A percentile compares a stretch with the other conserved stretches of the same genome.
Evolutionary conservation across 2,329 filamentous ascomycete genomes (phyloP).

Genomic region (Diaporthe sp.): DNA sequence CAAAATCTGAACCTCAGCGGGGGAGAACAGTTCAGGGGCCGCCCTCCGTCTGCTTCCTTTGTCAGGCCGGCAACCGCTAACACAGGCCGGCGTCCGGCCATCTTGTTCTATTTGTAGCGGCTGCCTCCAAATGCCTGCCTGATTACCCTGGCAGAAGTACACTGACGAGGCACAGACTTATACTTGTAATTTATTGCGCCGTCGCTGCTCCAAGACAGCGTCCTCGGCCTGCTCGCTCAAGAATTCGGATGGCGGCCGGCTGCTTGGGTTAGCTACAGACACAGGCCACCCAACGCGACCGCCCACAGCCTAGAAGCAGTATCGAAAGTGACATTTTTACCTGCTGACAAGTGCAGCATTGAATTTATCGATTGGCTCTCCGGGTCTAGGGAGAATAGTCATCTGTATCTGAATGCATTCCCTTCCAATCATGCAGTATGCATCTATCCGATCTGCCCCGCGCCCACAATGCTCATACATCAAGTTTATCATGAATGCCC

Average conservation of each 20-base stretch:
- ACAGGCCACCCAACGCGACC: no score
- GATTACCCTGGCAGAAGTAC: neutral
- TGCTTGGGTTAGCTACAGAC: no score
- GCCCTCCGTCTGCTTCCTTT: neutral
- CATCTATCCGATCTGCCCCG: conserved; percentile 13
- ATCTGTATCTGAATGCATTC: conserved; percentile 1
- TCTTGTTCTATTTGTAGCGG: neutral
- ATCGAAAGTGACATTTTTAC: no score
- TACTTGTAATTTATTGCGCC: neutral
- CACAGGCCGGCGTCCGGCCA: neutral
- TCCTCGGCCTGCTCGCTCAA: neutral
- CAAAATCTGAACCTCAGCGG: conserved; percentile 11
- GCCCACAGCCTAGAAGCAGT: no score
- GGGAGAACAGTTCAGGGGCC: conserved; percentile 4
- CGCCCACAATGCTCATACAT: conserved; percentile 22
- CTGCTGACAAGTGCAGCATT: neutral
- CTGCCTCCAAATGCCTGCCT: neutral
- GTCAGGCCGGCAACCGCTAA: neutral
- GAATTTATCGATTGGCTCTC: neutral
- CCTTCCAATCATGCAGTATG: conserved; percentile 10
- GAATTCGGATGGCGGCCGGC: neutral
- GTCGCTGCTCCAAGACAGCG: neutral
- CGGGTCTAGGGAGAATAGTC: neutral
- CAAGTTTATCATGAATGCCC: conserved; percentile 18
- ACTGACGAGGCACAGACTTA: neutral